Base-by-base conservation (phyloP, 2,329 filamentous ascomycete species). In the Aspergillus caelatus region DNA sequence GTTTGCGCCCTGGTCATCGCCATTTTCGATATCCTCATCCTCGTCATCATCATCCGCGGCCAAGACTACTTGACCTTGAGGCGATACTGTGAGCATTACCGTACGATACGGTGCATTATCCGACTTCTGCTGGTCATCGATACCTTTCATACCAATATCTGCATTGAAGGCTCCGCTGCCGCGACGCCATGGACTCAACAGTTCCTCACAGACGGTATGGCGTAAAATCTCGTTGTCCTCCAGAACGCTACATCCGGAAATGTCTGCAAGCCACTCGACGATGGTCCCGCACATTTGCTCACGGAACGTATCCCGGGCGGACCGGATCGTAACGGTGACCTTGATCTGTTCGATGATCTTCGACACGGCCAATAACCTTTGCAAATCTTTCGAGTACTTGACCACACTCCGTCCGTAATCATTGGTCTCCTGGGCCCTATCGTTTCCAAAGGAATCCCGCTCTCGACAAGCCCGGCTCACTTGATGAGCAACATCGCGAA, bases 271-370 rank as follows among this genome's bases (percentile, higher is more conserved):
- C 96, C 96, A 99, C 71, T 97, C 94, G 60, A 99, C 91, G 65
- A 99, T 94, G 19, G 93, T 93, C n/a, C 92, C 93, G 71, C 94
- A 97, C 96, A 99, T 99, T 76, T 98, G 92, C 76, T 99, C 95
- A 63, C 95, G 87, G 80, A 98, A 99, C 0, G 93, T 98, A 78
- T 99, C 95, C 70, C 96, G 87, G 6, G 95, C 89, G 11, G 94
- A 97, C 52, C 95, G 88, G 65, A 99, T 93, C 0, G 95, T 99
- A 56, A 97, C 93, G 0, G 95, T 98, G 62, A 99, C 88, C 75
- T 96, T 94, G 77, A 99, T 97, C 65, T 96, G 90, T 78, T 99
- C 95, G 68, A 99, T 91, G 26, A 95, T 89, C 67, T 88, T 91
- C 6, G 94, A 92, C 78, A 95, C 94, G 16, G 82, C 81, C 19